phyloP scores from a whole-genome alignment of 2,329 filamentous ascomycete genomes.

The Clonostachys sp. region DNA sequence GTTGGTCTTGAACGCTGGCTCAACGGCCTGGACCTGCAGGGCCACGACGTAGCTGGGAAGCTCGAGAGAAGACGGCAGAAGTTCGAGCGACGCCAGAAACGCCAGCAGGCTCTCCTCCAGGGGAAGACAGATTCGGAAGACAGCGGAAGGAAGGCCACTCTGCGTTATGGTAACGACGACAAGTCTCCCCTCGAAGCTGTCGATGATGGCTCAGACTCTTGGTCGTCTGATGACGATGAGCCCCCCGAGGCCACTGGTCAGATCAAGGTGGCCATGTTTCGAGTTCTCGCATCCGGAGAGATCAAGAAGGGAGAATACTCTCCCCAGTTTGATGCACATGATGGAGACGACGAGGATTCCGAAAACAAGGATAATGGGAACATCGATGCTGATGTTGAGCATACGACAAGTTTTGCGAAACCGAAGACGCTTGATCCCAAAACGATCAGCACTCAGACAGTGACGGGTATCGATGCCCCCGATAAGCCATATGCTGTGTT shows the following conservation, averaged over 20 bases:
- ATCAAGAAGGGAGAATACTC: conserved; percentile 98
- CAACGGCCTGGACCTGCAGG: conserved; percentile 91
- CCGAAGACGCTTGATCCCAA: conserved; percentile 95
- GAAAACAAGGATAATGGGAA: conserved; percentile 44
- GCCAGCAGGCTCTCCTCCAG: conserved; percentile 47
- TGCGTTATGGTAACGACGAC: conserved; percentile 77
- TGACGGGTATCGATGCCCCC: conserved; percentile 95
- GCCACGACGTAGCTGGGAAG: conserved; percentile 84
- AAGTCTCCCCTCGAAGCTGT: conserved; percentile 68
- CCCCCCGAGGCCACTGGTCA: conserved; percentile 92
- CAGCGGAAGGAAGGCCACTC: conserved; percentile 43
- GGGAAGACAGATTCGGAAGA: conserved; percentile 23
- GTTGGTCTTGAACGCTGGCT: conserved; percentile 95
- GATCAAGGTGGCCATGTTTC: conserved; percentile 96
- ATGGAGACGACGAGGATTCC: conserved; percentile 75
- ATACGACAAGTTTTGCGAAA: conserved; percentile 96
- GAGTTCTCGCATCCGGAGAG: conserved; percentile 90
- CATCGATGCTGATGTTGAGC: conserved; percentile 81
- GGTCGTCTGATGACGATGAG: conserved; percentile 74
- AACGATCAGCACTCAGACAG: conserved; percentile 96
- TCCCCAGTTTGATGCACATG: conserved; percentile 93
- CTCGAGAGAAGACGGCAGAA: conserved; percentile 85
- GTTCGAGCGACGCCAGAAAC: conserved; percentile 63
- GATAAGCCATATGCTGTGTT: conserved; percentile 96
- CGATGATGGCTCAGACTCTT: conserved; percentile 66